Percentiles rank a stretch among this genome's conserved stretches.
These are phyloP conservation scores for Alloteropsis semialata DNA, from an alignment of 176 grass and related monocot genomes.

Conservation along the genomic window DNA sequence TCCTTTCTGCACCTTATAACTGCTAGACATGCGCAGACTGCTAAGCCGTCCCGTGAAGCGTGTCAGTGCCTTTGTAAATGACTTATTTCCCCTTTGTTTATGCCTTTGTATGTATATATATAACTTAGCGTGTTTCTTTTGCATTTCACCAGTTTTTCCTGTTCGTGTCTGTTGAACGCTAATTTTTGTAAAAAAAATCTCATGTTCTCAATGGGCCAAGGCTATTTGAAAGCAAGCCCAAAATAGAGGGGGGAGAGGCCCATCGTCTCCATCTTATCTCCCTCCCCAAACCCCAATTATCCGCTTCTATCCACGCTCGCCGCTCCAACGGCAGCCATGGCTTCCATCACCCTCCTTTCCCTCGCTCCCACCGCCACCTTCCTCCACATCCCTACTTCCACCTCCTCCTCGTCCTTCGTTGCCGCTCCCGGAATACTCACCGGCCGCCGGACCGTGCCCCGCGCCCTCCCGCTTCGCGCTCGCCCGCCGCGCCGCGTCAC, in stretches of 20 bases:
- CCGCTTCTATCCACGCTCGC: constrained; percentile 32
- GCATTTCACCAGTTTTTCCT: neutral
- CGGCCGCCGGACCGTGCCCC: neutral
- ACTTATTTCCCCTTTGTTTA: neutral
- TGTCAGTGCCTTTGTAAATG: neutral
- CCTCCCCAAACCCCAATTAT: neutral
- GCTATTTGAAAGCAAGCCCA: neutral
- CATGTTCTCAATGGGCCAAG: neutral
- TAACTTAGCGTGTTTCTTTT: neutral
- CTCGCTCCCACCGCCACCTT: constrained; percentile 31
- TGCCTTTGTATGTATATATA: constrained; percentile 27
- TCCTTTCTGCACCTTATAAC: constrained; percentile 2
- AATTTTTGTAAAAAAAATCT: neutral
- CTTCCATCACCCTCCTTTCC: constrained; percentile 47
- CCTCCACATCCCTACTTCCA: constrained; percentile 29
- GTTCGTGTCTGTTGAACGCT: neutral
- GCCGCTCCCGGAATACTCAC: constrained; percentile 4
- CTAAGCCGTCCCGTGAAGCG: neutral
- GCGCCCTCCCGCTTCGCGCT: neutral
- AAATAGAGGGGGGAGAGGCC: neutral
- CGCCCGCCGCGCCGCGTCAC: constrained; percentile 25
- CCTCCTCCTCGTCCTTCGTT: constrained; percentile 22
- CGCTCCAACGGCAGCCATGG: constrained; percentile 45
- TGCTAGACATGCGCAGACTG: neutral
- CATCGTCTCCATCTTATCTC: constrained; percentile 7